These are phyloP conservation scores for Fusarium nurragi DNA, from an alignment of 2,329 filamentous ascomycete species.

Conservation along the genomic window DNA sequence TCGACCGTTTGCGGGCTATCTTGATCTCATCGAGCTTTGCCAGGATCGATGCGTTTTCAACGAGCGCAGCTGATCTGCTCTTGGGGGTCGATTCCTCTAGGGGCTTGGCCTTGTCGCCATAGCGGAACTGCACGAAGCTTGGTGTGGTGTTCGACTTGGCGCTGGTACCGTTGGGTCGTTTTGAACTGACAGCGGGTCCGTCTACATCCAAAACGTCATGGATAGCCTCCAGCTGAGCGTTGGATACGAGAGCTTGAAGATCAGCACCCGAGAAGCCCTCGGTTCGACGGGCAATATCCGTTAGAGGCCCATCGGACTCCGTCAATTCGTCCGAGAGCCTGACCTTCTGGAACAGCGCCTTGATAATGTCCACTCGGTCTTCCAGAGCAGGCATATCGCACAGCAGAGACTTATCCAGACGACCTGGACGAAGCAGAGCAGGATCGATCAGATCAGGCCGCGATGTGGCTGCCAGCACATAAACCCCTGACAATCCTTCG, in stretches of 20 bases:
- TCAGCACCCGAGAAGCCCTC: conserved; percentile 95
- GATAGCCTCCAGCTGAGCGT: conserved; percentile 95
- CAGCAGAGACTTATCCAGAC: conserved; percentile 90
- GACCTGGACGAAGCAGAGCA: conserved; percentile 87
- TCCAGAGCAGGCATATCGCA: conserved; percentile 86
- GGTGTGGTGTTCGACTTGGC: conserved; percentile 48
- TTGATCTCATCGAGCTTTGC: conserved; percentile 86
- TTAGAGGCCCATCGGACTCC: conserved; percentile 63
- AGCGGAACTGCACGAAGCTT: conserved; percentile 85
- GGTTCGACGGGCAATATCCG: conserved; percentile 80
- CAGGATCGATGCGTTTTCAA: conserved; percentile 80
- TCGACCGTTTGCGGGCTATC: conserved; percentile 65
- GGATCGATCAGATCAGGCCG: conserved; percentile 96
- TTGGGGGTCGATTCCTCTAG: conserved; percentile 55
- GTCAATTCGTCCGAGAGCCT: conserved; percentile 74
- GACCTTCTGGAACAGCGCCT: conserved; percentile 83
- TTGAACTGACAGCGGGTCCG: conserved; percentile 56
- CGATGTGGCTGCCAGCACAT: conserved; percentile 93
- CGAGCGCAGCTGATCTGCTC: conserved; percentile 65
- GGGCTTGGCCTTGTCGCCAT: conserved; percentile 67
- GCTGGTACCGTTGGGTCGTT: conserved; percentile 49
- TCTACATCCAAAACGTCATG: conserved; percentile 80
- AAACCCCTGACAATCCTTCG: conserved; percentile 92
- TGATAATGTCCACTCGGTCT: conserved; percentile 89
- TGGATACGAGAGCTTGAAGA: conserved; percentile 93